Base-by-base conservation (phyloP, 2,329 filamentous ascomycete species). In the Fulvia fulva region DNA sequence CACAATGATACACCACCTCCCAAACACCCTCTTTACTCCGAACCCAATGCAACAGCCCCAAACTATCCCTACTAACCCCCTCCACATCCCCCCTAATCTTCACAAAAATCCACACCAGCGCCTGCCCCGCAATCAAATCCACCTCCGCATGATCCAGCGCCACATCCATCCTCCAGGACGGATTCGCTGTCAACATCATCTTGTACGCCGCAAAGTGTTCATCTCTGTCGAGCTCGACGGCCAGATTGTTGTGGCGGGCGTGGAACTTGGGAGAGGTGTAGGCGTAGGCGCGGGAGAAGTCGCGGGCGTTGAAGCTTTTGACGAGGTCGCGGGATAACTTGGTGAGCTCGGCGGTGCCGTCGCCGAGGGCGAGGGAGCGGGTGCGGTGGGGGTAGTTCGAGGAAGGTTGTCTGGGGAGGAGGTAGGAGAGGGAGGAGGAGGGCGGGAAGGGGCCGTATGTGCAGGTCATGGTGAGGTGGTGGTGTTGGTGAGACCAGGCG, bases 51-150 rank as follows among this genome's bases (percentile, higher is more conserved):
- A 54, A 34, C 52, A 54, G 34, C 16, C 52, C 41, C 41, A 54
- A 54, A 54, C 45, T 49, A 28, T 50, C 44, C 53, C 44, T 49
- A 21, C 25, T 23, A 2, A 43, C 30, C 8, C 55, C 55, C 34
- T 57, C 47, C 34, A 51, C 34, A 46, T 45, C 55, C 34, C 55
- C 55, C 25, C 34, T 51, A 23, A 52, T 52, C 49, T 46, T 57
- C 32, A 52, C 47, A 37, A 57, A 46, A 37, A 51, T 30, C 55
- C 55, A 57, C 22, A 57, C 55, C 14, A 51, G 32, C 25, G 47
- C 55, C 6, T 52, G 22, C 23, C 55, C 55, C 8, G 4, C 19
- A 5, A 57, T 34, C 12, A 51, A 8, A 52, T 57, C 55, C 23
- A 52, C 32, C 37, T 57, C 55, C 6, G 55, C 55, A 57, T 52